These are phyloP conservation scores for Colletotrichum phormii DNA, from an alignment of 2,329 filamentous ascomycete genomes.

Conservation along the genomic window DNA sequence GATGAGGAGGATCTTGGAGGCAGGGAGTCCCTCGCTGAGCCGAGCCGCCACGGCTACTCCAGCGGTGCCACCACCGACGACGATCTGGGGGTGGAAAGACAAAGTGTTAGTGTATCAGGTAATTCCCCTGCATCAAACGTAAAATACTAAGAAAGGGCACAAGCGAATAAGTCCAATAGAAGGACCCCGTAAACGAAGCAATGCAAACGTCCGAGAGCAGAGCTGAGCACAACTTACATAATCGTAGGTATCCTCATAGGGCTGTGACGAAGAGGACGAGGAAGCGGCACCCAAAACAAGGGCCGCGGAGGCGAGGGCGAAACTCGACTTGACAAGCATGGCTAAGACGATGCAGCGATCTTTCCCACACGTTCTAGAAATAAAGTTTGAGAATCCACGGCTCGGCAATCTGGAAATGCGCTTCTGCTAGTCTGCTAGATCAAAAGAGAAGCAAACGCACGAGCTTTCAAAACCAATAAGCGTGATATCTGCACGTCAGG, in stretches of 20 bases:
- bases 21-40: slow-evolving; percentile 39
- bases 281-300: slow-evolving; percentile 16
- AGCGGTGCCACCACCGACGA: slow-evolving; percentile 50
- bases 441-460: background rate
- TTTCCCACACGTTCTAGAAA: background rate
- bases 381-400: slow-evolving; percentile 3
- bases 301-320: slow-evolving; percentile 24
- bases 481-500: slow-evolving; percentile 29
- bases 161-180: background rate
- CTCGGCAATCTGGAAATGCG: background rate
- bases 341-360: slow-evolving; percentile 18
- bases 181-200: slow-evolving; percentile 2
- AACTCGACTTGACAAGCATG: slow-evolving; percentile 34
- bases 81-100: slow-evolving; percentile 37
- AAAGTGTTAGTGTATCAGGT: slow-evolving; percentile 5
- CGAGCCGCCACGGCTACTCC: slow-evolving; percentile 46
- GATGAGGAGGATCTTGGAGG: slow-evolving; percentile 43
- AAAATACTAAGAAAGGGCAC: background rate
- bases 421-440: background rate
- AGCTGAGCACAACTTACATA: slow-evolving; percentile 30
- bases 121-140: background rate
- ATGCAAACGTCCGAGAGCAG: background rate
- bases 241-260: slow-evolving; percentile 26
- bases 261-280: background rate
- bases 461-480: background rate